Percentiles rank a stretch among this genome's conserved stretches.
phyloP scores from a whole-genome alignment of 352 stramenopile species.

The Phytophthora hybrid region DNA sequence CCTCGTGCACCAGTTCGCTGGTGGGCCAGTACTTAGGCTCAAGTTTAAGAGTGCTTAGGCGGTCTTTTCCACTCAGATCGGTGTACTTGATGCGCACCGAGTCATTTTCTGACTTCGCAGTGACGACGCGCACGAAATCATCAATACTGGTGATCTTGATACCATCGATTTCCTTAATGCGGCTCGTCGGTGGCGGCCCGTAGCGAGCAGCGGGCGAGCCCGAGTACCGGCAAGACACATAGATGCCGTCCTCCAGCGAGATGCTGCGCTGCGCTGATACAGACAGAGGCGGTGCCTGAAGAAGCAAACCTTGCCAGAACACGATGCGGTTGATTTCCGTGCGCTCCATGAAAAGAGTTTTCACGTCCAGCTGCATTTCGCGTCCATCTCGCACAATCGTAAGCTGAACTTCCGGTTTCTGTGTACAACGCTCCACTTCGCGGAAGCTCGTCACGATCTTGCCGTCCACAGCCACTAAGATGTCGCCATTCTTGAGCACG shows the following conservation, averaged over 20 bases:
- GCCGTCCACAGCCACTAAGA: slow-evolving; percentile 87
- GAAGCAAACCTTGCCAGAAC: slow-evolving; percentile 91
- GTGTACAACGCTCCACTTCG: slow-evolving; percentile 82
- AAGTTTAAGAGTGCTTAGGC: slow-evolving; percentile 89
- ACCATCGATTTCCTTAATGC: slow-evolving; percentile 93
- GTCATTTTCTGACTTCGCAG: slow-evolving; percentile 59
- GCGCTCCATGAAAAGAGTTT: slow-evolving; percentile 81
- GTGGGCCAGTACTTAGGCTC: slow-evolving; percentile 93
- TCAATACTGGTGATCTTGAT: slow-evolving; percentile 89
- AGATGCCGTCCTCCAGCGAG: slow-evolving; percentile 84
- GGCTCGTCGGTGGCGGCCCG: slow-evolving; percentile 86
- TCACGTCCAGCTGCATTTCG: slow-evolving; percentile 74
- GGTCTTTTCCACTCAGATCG: slow-evolving; percentile 88
- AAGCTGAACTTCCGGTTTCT: slow-evolving; percentile 82
- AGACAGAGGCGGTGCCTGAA: slow-evolving; percentile 90
- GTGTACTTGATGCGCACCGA: slow-evolving; percentile 92
- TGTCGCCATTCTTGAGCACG: slow-evolving; percentile 84
- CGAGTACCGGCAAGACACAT: slow-evolving; percentile 89
- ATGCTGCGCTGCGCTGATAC: slow-evolving; percentile 88
- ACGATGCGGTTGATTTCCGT: slow-evolving; percentile 93
- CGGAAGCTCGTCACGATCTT: slow-evolving; percentile 88
- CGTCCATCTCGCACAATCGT: slow-evolving; percentile 89
- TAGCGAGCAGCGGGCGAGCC: slow-evolving; percentile 91
- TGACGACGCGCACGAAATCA: slow-evolving; percentile 87
- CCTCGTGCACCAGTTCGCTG: slow-evolving; percentile 83